Conservation (phyloP, 2,329 filamentous ascomycete genomes). For the Pseudonectria foliicola region DNA sequence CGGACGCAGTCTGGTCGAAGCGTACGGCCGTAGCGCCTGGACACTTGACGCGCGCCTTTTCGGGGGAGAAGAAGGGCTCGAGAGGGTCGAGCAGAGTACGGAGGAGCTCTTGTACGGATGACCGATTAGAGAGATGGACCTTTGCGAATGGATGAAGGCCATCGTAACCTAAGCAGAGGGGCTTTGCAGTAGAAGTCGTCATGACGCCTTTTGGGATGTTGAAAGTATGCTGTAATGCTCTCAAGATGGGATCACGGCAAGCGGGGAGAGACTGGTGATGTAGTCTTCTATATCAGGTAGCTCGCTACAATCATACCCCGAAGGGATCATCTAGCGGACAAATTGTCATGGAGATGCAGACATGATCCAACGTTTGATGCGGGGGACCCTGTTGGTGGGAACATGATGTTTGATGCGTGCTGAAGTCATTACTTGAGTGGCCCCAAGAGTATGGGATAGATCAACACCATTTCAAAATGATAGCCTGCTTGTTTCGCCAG, state of each 20-base stretch:
- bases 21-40: slow-evolving; percentile 65
- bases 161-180: slow-evolving; percentile 40
- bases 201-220: slow-evolving; percentile 7
- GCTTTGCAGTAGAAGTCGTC: slow-evolving; percentile 11
- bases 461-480: too few relatives aligned
- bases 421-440: too few relatives aligned
- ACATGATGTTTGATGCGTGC: too few relatives aligned
- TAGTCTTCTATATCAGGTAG: background rate
- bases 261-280: too few relatives aligned
- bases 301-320: slow-evolving; percentile 7
- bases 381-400: too few relatives aligned
- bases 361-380: too few relatives aligned
- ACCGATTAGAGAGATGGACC: slow-evolving; percentile 42
- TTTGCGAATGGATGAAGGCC: slow-evolving; percentile 49
- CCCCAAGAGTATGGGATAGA: too few relatives aligned
- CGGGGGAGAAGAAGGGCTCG: slow-evolving; percentile 62
- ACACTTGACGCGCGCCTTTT: slow-evolving; percentile 57
- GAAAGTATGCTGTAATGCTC: background rate
- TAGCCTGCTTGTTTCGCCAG: too few relatives aligned
- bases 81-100: slow-evolving; percentile 62
- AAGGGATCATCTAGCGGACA: slow-evolving; percentile 3
- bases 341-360: too few relatives aligned
- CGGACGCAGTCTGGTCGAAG: slow-evolving; percentile 70
- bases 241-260: background rate
- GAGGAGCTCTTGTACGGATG: slow-evolving; percentile 55